Base-by-base conservation (phyloP, 768 basidiomycete species). In the Suillus sp. region DNA sequence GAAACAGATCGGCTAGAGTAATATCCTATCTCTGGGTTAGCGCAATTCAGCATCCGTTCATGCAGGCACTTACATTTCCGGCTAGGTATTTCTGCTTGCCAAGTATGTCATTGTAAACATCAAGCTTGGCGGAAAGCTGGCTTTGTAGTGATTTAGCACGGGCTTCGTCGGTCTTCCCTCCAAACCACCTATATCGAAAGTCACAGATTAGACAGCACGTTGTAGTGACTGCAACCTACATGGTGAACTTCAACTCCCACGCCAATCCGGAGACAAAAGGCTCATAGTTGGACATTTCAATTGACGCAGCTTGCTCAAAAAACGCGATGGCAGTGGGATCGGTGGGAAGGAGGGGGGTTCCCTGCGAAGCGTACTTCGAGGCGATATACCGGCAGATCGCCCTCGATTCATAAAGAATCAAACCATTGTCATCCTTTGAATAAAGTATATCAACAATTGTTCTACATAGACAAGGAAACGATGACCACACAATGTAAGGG, bases 281-380 rank as follows among this genome's bases (percentile, higher is more conserved):
- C 58, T 87, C 80, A 63, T 87, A 90, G 70, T 86, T 80, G 66
- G 72, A 72, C 7, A 68, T 54, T 72, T 91, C 89, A 64, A 83
- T 75, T 10, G 82, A 83, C 0, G 66, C 78, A 0, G 82, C 82
- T 68, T 84, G 83, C 67, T 86, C 84, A 64, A 85, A 83, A 13
- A 81, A 71, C 2, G 82, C 85, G 9, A 70, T 56, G 11, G 73
- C 72, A 65, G 70, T 67, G 22, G 74, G 54, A 61, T 80, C 77
- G 7, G 67, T 62, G 3, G 82, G 82, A 51, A 80, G 65, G 45
- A 83, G 71, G 1, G 66, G 67, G 8, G 70, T 68, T 62, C 78
- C 78, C 61, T 78, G 75, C 13, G 64, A 62, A 1, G 72, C 70
- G 61, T 81, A 78, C 72, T 81, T 81, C 20, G 67, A 60, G 1